A percentile compares a stretch with the other conserved stretches of the same genome.
Evolutionary conservation across 495 filamentous ascomycete genomes (phyloP).

Genomic region (Lineolata rhizophorae): DNA sequence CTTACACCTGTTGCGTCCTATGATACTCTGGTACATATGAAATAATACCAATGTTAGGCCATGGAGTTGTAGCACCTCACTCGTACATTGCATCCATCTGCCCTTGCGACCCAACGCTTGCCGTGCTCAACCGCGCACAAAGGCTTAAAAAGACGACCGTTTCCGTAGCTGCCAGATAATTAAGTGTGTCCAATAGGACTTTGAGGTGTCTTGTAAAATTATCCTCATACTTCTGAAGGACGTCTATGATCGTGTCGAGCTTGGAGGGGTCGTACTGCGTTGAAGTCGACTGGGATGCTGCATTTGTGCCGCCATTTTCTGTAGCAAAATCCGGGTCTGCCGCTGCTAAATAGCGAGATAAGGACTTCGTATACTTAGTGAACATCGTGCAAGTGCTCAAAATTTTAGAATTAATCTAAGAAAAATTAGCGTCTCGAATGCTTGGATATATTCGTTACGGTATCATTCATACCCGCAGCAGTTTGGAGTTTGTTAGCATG

Average conservation of each 20-base stretch:
- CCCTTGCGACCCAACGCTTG: too few relatives aligned
- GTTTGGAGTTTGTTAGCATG: constrained; percentile 90
- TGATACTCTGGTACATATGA: too few relatives aligned
- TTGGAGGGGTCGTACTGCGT: constrained; percentile 34
- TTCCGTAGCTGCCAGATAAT: constrained; percentile 93
- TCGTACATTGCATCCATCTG: too few relatives aligned
- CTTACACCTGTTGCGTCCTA: too few relatives aligned
- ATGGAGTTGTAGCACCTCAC: too few relatives aligned
- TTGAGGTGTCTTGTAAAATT: constrained; percentile 81
- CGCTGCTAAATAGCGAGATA: constrained; percentile 56
- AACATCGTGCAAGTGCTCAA: constrained; percentile 86
- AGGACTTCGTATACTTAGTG: constrained; percentile 59
- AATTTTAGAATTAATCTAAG: constrained; percentile 16
- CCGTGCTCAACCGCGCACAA: constrained; percentile 54
- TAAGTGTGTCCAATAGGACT: constrained; percentile 78
- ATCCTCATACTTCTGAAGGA: constrained; percentile 68
- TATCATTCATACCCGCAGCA: constrained; percentile 47
- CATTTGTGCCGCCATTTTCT: constrained; percentile 17
- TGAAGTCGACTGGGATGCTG: constrained; percentile 16
- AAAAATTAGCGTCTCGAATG: too few relatives aligned
- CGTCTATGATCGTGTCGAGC: constrained; percentile 60
- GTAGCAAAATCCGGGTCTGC: constrained; percentile 47
- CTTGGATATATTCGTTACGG: too few relatives aligned
- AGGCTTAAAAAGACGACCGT: constrained; percentile 82
- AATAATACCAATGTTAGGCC: too few relatives aligned